Conservation (phyloP, 1,284 basidiomycete species). For the Pisolithus thermaeus region DNA sequence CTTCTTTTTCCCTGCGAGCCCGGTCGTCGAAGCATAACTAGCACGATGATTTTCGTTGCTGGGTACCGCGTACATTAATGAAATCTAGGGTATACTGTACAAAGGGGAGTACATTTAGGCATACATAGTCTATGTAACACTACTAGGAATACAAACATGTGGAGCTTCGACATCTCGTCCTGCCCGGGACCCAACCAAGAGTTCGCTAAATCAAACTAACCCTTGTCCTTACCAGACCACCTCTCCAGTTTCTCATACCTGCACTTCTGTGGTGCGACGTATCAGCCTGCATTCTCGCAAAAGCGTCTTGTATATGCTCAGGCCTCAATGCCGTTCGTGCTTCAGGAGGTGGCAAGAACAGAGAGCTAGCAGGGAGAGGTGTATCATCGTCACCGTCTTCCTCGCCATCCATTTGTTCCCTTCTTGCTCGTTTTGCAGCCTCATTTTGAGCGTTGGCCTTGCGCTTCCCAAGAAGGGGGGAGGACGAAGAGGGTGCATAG, state of each 20-base stretch:
- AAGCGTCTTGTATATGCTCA: slow-evolving; percentile 86
- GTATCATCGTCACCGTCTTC: slow-evolving; percentile 55
- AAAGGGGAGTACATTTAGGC: too few relatives aligned
- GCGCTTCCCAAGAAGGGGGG: slow-evolving; percentile 64
- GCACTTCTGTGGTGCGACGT: slow-evolving; percentile 74
- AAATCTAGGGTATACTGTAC: too few relatives aligned
- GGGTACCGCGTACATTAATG: too few relatives aligned
- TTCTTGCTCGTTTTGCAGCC: slow-evolving; percentile 53
- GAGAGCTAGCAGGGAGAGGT: slow-evolving; percentile 57
- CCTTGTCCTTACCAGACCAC: slow-evolving; percentile 72
- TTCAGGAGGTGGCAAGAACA: slow-evolving; percentile 78
- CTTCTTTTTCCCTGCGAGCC: too few relatives aligned
- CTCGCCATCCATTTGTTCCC: slow-evolving; percentile 37
- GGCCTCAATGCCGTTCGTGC: slow-evolving; percentile 72
- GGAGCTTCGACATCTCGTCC: neutral
- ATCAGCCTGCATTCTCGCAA: slow-evolving; percentile 80
- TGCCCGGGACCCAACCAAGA: neutral
- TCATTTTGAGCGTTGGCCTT: slow-evolving; percentile 43
- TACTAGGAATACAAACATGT: neutral
- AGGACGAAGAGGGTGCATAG: slow-evolving; percentile 38
- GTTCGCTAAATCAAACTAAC: slow-evolving; percentile 67
- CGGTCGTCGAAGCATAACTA: too few relatives aligned
- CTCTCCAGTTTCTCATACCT: slow-evolving; percentile 84
- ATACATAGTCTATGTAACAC: neutral
- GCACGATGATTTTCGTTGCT: too few relatives aligned